A percentile compares a stretch with the other conserved stretches of the same genome.
Evolutionary conservation across 2,329 filamentous ascomycete genomes (phyloP).

Genomic region (Ophiostoma piceae): DNA sequence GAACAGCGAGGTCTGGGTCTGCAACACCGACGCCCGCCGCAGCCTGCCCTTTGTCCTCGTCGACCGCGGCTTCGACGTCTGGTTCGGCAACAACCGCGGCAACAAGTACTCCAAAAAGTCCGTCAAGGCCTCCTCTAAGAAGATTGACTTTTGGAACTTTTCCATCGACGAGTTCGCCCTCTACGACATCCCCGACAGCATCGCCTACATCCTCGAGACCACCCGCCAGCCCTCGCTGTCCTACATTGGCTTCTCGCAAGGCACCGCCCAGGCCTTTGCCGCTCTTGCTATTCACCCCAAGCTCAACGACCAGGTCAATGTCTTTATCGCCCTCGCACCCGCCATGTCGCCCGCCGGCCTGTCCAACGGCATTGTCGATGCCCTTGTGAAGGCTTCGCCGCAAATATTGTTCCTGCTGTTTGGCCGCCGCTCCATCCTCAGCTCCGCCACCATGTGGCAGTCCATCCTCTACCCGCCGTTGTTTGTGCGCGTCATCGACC

Average conservation of each 20-base stretch:
- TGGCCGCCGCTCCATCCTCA: conserved; percentile 82
- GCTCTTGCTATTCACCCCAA: conserved; percentile 86
- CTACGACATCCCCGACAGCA: conserved; percentile 92
- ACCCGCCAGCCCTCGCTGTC: conserved; percentile 80
- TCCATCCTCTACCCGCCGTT: conserved; percentile 91
- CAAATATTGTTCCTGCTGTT: conserved; percentile 90
- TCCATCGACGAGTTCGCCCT: conserved; percentile 98
- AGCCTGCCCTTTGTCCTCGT: conserved; percentile 85
- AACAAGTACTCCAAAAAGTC: conserved; percentile 99
- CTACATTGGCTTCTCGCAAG: conserved; percentile 96
- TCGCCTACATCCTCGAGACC: conserved; percentile 80
- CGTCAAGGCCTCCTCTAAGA: conserved; percentile 66
- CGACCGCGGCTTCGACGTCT: conserved; percentile 90
- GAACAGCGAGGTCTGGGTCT: conserved; percentile 99
- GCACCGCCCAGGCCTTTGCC: conserved; percentile 93
- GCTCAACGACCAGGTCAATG: conserved; percentile 86
- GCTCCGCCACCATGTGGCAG: conserved; percentile 95
- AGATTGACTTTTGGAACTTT: conserved; percentile 87
- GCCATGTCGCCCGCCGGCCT: conserved; percentile 94
- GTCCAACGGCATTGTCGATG: conserved; percentile 84
- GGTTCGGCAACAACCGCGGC: conserved; percentile 94
- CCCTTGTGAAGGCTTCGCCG: conserved; percentile 87
- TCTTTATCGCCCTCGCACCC: conserved; percentile 92
- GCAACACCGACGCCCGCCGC: conserved; percentile 76
- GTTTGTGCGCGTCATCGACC: conserved; percentile 82